Base-by-base conservation (phyloP, 1,284 basidiomycete species). In the Somion occarium region DNA sequence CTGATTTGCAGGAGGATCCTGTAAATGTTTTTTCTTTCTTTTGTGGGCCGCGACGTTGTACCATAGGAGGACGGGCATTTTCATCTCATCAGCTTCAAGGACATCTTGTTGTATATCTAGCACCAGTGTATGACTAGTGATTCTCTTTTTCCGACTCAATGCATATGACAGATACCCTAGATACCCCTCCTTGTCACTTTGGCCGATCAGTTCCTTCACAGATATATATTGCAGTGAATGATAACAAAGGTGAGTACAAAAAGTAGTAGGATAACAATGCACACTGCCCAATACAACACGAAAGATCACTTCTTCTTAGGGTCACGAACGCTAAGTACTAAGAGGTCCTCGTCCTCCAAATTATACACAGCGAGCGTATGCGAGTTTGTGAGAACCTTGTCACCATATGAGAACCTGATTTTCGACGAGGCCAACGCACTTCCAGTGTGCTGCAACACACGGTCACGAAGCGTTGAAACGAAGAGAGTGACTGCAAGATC, bases 311-410 rank as follows among this genome's bases (percentile, higher is more conserved):
- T 88, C 68, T 85, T 88, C 72, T 83, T 90, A 60, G 76, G 75
- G 58, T 91, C 88, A 60, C 85, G 82, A 44, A 96, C 74, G 53
- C 79, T 85, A 57, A 95, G 76, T 20, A 83, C 78, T 20, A 97
- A 66, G 50, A 82, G 53, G 64, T 96, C 93, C 58, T 92, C 93
- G 55, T 93, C 90, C 65, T 93, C 93, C 58, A 97, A 64, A 64
- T 97, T 97, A 63, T 91, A 88, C 58, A 76, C 82, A 23, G 92
- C 93, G 58, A 97, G 80, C 48, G 90, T 86, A 55, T 81, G 84
- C 52, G 78, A 76, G 68, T 96, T 97, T 53, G 88, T 91, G 61
- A 96, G 76, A 75, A 92, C 87, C 69, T 91, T 92, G 42, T 84
- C 84, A 53, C 75, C 70, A 64, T 85, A 91, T 46, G 89, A 85